A percentile compares a stretch with the other conserved stretches of the same genome.
Conservation (phyloP, 2,329 filamentous ascomycete species). For the Botrytis byssoidea region DNA sequence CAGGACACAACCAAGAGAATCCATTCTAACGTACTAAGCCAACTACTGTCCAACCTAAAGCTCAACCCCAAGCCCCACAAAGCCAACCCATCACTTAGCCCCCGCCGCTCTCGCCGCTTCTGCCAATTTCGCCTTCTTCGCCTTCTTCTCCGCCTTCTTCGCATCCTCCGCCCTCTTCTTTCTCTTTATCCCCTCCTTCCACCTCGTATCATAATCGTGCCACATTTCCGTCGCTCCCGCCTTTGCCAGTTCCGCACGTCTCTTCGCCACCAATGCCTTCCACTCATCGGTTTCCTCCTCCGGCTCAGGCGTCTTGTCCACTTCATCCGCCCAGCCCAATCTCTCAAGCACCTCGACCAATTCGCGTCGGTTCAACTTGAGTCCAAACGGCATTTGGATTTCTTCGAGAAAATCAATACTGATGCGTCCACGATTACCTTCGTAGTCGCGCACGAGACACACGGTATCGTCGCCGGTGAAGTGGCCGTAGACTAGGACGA, state of each 20-base stretch:
- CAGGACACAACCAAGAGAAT: not conserved
- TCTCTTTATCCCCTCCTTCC: not conserved
- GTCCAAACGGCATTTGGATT: slow-evolving; percentile 1
- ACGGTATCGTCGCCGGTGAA: not conserved
- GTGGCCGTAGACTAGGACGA: not conserved
- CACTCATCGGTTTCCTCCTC: not conserved
- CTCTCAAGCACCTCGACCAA: not conserved
- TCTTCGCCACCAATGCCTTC: not conserved
- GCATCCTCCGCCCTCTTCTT: not conserved
- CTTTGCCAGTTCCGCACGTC: not conserved
- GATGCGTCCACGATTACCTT: slow-evolving; percentile 8
- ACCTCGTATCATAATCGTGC: not conserved
- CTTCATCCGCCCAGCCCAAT: slow-evolving; percentile 6
- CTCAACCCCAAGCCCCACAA: not conserved
- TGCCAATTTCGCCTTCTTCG: not conserved
- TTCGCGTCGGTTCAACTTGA: slow-evolving; percentile 6
- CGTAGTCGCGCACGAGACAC: slow-evolving; percentile 6
- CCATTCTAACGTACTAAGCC: not conserved
- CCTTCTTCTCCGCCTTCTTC: not conserved
- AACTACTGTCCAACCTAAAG: not conserved
- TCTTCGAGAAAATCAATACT: not conserved
- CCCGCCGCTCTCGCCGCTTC: not conserved
- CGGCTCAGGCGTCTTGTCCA: not conserved
- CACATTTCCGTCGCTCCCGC: not conserved
- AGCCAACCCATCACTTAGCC: not conserved